A percentile compares a stretch with the other conserved stretches of the same genome.
These are phyloP conservation scores for Datisca glomerata DNA, from an alignment of 306 rosid genomes.

Conservation along the genomic window DNA sequence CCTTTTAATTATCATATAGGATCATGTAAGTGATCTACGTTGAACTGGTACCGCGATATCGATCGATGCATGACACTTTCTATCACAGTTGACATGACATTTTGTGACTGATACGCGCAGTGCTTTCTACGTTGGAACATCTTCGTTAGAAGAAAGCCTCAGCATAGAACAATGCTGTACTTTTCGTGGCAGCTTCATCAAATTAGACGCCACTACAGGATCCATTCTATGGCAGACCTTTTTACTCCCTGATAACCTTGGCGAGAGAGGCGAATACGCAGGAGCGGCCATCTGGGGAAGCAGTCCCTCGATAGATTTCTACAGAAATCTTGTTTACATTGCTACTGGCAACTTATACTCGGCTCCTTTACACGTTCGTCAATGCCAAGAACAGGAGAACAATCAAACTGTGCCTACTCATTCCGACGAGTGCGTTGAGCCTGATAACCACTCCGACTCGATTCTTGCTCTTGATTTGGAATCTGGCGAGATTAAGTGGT, in stretches of 20 bases:
- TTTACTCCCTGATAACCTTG: conserved; percentile 41
- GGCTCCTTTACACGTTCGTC: conserved; percentile 21
- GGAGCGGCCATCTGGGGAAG: conserved; percentile 76
- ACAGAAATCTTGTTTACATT: conserved; percentile 34
- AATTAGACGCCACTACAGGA: conserved; percentile 23
- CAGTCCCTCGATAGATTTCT: conserved; percentile 49
- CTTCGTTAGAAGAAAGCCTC: conserved; percentile 28
- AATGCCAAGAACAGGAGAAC: conserved; percentile 39
- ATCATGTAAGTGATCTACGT: no score
- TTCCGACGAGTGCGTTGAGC: conserved; percentile 39
- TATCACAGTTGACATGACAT: no score
- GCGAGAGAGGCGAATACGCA: conserved; percentile 20
- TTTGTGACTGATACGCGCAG: no score
- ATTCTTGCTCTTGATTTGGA: conserved; percentile 52
- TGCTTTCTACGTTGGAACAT: conserved; percentile 25
- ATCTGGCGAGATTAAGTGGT: conserved; percentile 43
- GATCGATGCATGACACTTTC: no score
- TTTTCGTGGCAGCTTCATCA: conserved; percentile 45
- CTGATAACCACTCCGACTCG: conserved; percentile 42
- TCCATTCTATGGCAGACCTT: conserved; percentile 42
- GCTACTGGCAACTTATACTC: conserved; percentile 54
- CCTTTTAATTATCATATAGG: no score
- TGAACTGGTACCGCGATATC: no score
- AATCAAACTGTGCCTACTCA: conserved; percentile 30
- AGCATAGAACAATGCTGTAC: conserved; percentile 28